Percentiles rank a stretch among this genome's conserved stretches.
phyloP scores from a whole-genome alignment of 2,329 filamentous ascomycete genomes.

The Fusarium tuaranense region DNA sequence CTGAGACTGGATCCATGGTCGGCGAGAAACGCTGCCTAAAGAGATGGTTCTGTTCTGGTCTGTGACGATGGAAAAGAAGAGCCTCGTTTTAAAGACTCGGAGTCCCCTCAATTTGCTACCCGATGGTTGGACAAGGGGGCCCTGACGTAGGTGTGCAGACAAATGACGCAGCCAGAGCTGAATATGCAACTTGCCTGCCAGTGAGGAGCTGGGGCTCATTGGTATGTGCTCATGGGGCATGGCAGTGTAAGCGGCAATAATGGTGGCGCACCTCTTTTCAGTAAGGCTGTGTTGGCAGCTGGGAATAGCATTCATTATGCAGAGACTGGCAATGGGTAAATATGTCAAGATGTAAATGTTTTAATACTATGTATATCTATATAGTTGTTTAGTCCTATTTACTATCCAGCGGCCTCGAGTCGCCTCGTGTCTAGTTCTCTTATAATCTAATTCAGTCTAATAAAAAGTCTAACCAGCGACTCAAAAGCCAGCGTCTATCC shows the following conservation, averaged over 20 bases:
- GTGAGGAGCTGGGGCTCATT: background rate
- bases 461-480: background rate
- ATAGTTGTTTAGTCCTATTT: background rate
- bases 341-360: background rate
- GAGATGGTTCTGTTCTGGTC: too few species aligned
- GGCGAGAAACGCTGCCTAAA: background rate
- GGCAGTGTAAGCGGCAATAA: background rate
- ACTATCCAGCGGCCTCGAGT: background rate
- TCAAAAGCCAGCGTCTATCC: background rate
- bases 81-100: background rate
- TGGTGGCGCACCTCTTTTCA: background rate
- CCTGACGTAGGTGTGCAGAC: background rate
- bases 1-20: background rate
- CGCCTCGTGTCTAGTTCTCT: background rate
- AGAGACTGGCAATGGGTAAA: background rate
- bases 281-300: background rate
- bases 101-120: background rate
- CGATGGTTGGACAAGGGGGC: background rate
- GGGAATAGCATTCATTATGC: too few species aligned
- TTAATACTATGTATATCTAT: background rate
- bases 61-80: background rate
- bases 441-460: background rate
- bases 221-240: background rate
- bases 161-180: background rate
- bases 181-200: background rate